phyloP scores from a whole-genome alignment of 371 early-diverging fungal genomes.

The Sporodiniella umbellata region DNA sequence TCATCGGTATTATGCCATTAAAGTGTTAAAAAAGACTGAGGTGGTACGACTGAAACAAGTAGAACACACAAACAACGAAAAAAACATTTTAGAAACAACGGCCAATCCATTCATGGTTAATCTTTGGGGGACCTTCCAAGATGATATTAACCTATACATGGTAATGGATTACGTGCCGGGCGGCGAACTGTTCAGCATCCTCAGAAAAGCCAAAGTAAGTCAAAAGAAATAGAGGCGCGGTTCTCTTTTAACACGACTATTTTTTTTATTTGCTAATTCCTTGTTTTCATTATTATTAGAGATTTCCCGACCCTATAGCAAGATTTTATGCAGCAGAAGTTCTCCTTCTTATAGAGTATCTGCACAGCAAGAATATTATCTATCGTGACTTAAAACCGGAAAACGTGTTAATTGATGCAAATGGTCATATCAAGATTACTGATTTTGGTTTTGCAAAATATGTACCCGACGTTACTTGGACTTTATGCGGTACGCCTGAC shows the following conservation, averaged over 20 bases:
- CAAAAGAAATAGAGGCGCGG: too few relatives aligned
- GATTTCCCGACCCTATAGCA: slow-evolving; percentile 85
- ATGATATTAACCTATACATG: slow-evolving; percentile 80
- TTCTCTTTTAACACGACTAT: not conserved
- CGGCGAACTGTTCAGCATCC: slow-evolving; percentile 87
- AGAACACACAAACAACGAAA: slow-evolving; percentile 95
- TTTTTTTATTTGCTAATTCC: not conserved
- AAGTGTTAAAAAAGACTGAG: slow-evolving; percentile 89
- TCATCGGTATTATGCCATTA: slow-evolving; percentile 87
- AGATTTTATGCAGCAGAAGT: slow-evolving; percentile 69
- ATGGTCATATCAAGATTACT: slow-evolving; percentile 91
- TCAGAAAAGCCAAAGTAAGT: slow-evolving; percentile 56
- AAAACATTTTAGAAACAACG: slow-evolving; percentile 84
- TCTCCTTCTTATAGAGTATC: slow-evolving; percentile 71
- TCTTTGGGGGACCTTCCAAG: slow-evolving; percentile 83
- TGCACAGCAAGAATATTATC: slow-evolving; percentile 79
- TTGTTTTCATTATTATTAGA: slow-evolving; percentile 21
- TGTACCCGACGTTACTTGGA: slow-evolving; percentile 69
- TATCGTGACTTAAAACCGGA: slow-evolving; percentile 91
- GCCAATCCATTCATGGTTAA: slow-evolving; percentile 94
- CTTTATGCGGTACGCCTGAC: slow-evolving; percentile 98
- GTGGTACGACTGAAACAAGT: slow-evolving; percentile 93
- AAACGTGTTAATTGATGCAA: slow-evolving; percentile 76
- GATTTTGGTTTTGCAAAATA: slow-evolving; percentile 95
- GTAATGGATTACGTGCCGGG: slow-evolving; percentile 91